A percentile compares a stretch with the other conserved stretches of the same genome.
Conservation (phyloP, 139 green algal genomes). For the Picochlorum sp. region DNA sequence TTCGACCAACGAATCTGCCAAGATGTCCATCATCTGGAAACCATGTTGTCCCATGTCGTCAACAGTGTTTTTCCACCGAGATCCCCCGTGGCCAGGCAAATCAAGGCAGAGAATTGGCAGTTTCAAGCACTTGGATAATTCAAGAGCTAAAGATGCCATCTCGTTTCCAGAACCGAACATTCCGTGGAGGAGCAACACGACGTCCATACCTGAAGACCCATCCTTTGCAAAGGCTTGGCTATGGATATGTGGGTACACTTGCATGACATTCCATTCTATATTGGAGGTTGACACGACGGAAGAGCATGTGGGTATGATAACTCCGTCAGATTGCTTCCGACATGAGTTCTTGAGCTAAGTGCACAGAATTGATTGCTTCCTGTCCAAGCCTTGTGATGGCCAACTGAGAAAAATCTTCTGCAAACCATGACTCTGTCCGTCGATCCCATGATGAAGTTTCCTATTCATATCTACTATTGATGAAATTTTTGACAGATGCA, state of each 20-base stretch:
- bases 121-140: not conserved
- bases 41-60: not conserved
- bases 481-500: conserved; percentile 50
- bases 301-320: no score
- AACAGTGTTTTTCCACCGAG: not conserved
- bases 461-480: conserved; percentile 28
- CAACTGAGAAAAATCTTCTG: not conserved
- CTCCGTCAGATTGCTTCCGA: no score
- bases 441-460: not conserved
- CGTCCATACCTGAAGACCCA: not conserved
- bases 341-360: no score
- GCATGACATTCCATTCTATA: not conserved
- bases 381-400: not conserved
- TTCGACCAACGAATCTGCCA: not conserved
- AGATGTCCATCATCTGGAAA: not conserved
- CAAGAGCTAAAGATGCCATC: not conserved
- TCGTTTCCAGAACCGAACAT: conserved; percentile 66
- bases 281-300: no score
- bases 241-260: no score
- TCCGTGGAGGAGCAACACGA: conserved; percentile 75
- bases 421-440: conserved; percentile 6
- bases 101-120: conserved; percentile 44
- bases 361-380: not conserved
- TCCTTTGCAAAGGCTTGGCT: not conserved
- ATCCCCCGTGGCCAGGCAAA: conserved; percentile 69